These are phyloP conservation scores for Forsythia suspensa DNA, from an alignment of 257 asterid species.

Conservation along the genomic window DNA sequence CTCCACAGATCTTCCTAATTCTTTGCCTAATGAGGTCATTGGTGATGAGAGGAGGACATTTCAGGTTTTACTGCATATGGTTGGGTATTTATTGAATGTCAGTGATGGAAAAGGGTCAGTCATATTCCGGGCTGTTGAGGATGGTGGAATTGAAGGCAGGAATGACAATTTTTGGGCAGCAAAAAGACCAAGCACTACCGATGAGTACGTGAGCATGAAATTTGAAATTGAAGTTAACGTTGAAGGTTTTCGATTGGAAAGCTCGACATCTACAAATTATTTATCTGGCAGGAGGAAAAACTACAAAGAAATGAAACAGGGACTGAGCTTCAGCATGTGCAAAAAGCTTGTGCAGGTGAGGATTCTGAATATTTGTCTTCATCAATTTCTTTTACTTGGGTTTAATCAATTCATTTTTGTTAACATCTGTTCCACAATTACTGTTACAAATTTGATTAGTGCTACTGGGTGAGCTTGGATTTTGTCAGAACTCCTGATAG, in stretches of 20 bases:
- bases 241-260: not conserved
- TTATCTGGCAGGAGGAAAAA: conserved; percentile 54
- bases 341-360: conserved; percentile 83
- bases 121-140: conserved; percentile 23
- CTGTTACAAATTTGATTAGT: not conserved
- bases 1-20: conserved; percentile 63
- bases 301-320: conserved; percentile 7
- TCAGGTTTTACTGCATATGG: conserved; percentile 85
- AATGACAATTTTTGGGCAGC: not conserved
- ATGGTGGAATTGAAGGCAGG: conserved; percentile 56
- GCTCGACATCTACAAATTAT: not conserved
- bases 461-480: not conserved
- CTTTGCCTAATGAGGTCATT: conserved; percentile 73
- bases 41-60: conserved; percentile 89
- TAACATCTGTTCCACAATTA: not conserved
- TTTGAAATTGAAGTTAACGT: conserved; percentile 34
- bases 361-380: not conserved
- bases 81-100: conserved; percentile 67
- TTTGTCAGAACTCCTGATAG: not conserved
- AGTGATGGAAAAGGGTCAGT: conserved; percentile 36
- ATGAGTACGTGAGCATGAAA: conserved; percentile 49
- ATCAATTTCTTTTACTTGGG: not conserved
- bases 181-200: conserved; percentile 46
- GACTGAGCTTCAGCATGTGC: conserved; percentile 85
- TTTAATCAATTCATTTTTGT: not conserved